Percentiles rank a stretch among this genome's conserved stretches.
phyloP scores from a whole-genome alignment of 176 grass and related monocot species.

The Hordeum marinum region DNA sequence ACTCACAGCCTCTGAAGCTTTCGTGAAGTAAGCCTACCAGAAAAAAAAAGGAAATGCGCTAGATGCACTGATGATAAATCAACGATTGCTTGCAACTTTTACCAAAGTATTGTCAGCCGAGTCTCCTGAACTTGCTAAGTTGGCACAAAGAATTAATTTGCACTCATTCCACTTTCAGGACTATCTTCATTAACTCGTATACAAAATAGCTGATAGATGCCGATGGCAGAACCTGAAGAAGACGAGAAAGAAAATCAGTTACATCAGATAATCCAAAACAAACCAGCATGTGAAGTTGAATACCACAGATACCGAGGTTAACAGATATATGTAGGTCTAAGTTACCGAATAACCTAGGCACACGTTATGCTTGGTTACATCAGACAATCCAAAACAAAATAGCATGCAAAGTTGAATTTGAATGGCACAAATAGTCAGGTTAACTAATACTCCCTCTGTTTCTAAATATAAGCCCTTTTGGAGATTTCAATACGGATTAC shows the following conservation, averaged over 20 bases:
- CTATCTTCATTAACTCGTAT: constrained; percentile 98
- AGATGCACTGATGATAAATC: neutral
- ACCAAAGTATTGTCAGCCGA: constrained; percentile 1
- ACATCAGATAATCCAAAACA: neutral
- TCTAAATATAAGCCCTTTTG: too few relatives aligned
- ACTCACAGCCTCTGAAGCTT: constrained; percentile 3
- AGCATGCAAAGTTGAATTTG: neutral
- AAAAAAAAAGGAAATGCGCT: neutral
- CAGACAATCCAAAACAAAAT: neutral
- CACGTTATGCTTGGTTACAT: neutral
- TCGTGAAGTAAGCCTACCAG: constrained; percentile 17
- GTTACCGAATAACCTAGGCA: neutral
- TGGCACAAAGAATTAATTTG: constrained; percentile 20
- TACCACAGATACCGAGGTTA: neutral
- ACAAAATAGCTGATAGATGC: constrained; percentile 97
- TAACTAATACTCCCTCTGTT: neutral
- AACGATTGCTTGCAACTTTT: neutral
- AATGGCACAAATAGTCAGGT: neutral
- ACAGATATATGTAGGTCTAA: neutral
- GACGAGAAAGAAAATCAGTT: constrained; percentile 15
- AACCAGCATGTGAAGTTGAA: neutral
- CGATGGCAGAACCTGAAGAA: constrained; percentile 79
- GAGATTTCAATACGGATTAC: too few relatives aligned
- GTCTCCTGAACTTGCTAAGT: neutral
- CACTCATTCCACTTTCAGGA: constrained; percentile 89